These are phyloP conservation scores for Beta vulgaris DNA, from an alignment of 148 eudicot genomes.

Conservation along the genomic window DNA sequence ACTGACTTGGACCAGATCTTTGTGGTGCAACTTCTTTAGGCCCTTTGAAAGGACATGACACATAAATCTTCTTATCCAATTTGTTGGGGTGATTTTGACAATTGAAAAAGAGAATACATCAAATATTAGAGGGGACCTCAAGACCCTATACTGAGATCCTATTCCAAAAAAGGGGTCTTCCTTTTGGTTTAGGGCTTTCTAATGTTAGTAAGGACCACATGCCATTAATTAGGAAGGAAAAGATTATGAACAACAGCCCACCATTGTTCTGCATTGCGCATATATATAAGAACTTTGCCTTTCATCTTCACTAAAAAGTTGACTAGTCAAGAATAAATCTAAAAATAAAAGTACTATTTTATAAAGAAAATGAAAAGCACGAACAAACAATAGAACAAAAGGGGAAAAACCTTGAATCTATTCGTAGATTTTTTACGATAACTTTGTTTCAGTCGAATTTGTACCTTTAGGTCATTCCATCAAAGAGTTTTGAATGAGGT, in stretches of 20 bases:
- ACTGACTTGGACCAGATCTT: constrained; percentile 14
- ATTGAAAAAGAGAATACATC: constrained; percentile 1
- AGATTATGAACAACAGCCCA: background rate
- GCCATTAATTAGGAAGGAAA: background rate
- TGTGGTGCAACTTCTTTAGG: background rate
- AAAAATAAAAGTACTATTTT: too few relatives aligned
- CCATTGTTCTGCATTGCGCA: too few relatives aligned
- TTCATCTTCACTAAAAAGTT: background rate
- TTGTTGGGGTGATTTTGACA: constrained; percentile 20
- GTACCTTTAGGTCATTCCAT: too few relatives aligned
- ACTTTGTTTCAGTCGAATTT: too few relatives aligned
- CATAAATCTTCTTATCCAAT: constrained; percentile 20
- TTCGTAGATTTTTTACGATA: too few relatives aligned
- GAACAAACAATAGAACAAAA: too few relatives aligned
- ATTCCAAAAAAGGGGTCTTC: constrained; percentile 6
- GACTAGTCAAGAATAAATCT: background rate
- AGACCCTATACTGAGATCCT: background rate
- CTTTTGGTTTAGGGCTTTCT: constrained; percentile 13
- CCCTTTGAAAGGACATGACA: background rate
- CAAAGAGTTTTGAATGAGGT: too few relatives aligned
- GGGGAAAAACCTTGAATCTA: too few relatives aligned
- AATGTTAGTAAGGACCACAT: constrained; percentile 15
- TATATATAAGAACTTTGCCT: background rate
- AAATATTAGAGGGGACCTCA: constrained; percentile 3
- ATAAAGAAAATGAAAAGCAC: too few relatives aligned